Conservation (phyloP, 2,329 filamentous ascomycete genomes). For the Ramichloridium luteum region DNA sequence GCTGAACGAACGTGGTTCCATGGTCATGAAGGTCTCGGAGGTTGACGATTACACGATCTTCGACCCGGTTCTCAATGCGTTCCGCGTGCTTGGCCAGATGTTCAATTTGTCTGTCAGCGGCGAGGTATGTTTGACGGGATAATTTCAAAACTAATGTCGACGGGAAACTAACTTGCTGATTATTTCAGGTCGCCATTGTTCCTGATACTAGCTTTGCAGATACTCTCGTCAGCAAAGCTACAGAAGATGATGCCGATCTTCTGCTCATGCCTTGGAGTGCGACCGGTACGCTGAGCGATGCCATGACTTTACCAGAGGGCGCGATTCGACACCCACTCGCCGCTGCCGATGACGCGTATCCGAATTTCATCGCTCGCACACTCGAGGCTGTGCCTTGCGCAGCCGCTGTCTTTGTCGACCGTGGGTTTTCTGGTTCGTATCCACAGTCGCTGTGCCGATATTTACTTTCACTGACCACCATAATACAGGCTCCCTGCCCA, state of each 20-base stretch:
- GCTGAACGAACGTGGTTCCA: conserved; percentile 82
- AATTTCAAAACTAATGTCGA: not conserved
- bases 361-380: conserved; percentile 58
- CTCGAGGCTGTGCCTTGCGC: conserved; percentile 53
- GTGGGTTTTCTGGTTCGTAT: conserved; percentile 44
- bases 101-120: conserved; percentile 74
- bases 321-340: conserved; percentile 49
- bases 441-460: too few species aligned
- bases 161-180: not conserved
- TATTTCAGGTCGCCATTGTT: conserved; percentile 53
- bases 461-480: too few species aligned
- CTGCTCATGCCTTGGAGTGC: conserved; percentile 86
- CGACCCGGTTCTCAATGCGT: conserved; percentile 84
- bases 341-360: conserved; percentile 52
- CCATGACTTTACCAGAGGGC: conserved; percentile 37
- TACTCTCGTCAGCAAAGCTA: conserved; percentile 54
- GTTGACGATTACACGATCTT: conserved; percentile 51
- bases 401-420: conserved; percentile 69
- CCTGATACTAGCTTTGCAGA: conserved; percentile 69
- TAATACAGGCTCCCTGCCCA: conserved; percentile 24
- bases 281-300: conserved; percentile 61
- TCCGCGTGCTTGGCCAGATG: conserved; percentile 75
- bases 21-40: conserved; percentile 87
- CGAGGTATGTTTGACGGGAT: conserved; percentile 30
- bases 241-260: conserved; percentile 45